Evolutionary conservation across 805 yeast species (phyloP).

Genomic region (Lipomyces kockii): DNA sequence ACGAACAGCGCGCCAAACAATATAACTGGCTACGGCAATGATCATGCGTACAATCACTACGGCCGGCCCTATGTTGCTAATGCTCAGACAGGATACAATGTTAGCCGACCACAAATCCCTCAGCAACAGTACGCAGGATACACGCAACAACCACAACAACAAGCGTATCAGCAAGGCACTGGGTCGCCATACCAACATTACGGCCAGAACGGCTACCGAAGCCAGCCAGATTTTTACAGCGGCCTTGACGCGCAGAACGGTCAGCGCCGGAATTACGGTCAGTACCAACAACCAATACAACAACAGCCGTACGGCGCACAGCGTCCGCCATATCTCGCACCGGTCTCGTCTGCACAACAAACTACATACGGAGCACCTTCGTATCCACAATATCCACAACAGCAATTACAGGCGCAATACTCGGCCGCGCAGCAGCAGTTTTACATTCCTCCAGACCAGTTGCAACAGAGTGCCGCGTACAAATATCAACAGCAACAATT

Average conservation of each 20-base stretch:
- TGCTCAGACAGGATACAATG: background rate
- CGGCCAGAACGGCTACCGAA: background rate
- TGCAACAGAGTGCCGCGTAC: background rate
- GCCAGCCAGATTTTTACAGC: background rate
- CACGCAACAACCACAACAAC: conserved; percentile 22
- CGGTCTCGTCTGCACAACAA: background rate
- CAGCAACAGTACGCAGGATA: conserved; percentile 15
- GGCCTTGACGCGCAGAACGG: background rate
- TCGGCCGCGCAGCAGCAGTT: background rate
- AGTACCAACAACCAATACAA: background rate
- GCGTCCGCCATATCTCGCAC: background rate
- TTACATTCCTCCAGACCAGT: conserved; percentile 1
- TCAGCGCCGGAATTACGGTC: background rate
- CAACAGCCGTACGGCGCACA: background rate
- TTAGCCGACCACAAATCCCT: background rate
- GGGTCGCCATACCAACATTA: background rate
- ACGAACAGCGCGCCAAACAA: conserved; percentile 14
- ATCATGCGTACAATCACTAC: background rate
- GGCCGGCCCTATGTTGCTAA: background rate
- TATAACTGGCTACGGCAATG: conserved; percentile 4
- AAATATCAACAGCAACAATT: background rate
- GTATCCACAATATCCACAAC: background rate
- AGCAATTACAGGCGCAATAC: background rate
- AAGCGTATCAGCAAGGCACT: conserved; percentile 34
- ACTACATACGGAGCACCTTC: background rate